These are phyloP conservation scores for Solanum pinnatisectum DNA, from an alignment of 257 asterid species.

Conservation along the genomic window DNA sequence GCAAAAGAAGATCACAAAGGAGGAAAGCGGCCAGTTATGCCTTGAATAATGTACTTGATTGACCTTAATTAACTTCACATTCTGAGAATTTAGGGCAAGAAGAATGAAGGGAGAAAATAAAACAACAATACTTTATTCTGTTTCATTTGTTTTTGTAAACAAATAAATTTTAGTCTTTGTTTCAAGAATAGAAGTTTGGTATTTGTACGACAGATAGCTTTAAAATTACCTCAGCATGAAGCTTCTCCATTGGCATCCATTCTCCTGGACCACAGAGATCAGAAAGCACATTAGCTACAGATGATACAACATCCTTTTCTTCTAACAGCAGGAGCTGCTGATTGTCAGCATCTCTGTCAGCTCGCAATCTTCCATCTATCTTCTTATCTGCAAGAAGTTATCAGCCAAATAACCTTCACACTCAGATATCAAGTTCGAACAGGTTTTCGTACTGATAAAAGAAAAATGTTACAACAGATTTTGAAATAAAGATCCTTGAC, in stretches of 20 bases:
- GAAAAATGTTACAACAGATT: background rate
- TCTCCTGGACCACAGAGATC: slow-evolving; percentile 97
- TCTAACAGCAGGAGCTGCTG: slow-evolving; percentile 75
- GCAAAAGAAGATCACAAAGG: background rate
- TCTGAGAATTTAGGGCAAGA: background rate
- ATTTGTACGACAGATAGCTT: background rate
- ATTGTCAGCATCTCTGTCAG: slow-evolving; percentile 76
- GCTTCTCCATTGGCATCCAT: slow-evolving; percentile 96
- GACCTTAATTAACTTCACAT: background rate
- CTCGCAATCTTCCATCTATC: slow-evolving; percentile 58
- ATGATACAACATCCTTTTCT: slow-evolving; percentile 88
- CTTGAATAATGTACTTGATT: background rate
- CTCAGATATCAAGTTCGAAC: background rate
- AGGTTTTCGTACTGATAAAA: background rate
- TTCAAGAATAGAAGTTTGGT: background rate
- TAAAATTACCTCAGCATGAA: slow-evolving; percentile 59
- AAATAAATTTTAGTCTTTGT: background rate
- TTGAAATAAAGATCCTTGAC: background rate
- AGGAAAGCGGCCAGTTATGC: background rate
- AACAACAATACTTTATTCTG: background rate
- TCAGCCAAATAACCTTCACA: background rate
- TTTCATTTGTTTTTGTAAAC: background rate
- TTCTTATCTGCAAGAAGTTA: slow-evolving; percentile 57
- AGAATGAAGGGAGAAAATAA: background rate
- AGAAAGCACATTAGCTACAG: slow-evolving; percentile 82